These are phyloP conservation scores for Lactarius pseudohatsudake DNA, from an alignment of 768 basidiomycete species.

Conservation along the genomic window DNA sequence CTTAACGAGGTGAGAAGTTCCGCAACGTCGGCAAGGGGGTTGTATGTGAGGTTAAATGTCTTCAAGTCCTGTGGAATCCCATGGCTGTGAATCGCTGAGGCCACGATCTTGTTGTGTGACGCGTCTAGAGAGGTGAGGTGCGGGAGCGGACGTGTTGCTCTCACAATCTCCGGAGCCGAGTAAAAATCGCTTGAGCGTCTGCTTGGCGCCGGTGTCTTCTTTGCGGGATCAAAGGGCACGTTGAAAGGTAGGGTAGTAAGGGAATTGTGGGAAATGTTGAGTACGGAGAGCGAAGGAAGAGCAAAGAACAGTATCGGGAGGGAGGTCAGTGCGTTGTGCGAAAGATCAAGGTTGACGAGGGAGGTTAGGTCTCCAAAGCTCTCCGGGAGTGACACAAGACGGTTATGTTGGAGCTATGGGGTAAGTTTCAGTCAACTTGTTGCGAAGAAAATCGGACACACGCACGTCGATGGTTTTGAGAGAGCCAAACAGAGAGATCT, in stretches of 20 bases:
- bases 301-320: slow-evolving; percentile 66
- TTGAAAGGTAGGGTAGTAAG: slow-evolving; percentile 62
- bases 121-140: slow-evolving; percentile 61
- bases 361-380: slow-evolving; percentile 67
- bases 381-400: slow-evolving; percentile 57
- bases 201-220: slow-evolving; percentile 32
- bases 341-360: slow-evolving; percentile 69
- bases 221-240: slow-evolving; percentile 46
- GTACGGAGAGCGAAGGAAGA: slow-evolving; percentile 60
- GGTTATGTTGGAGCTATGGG: slow-evolving; percentile 72
- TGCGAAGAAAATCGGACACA: neutral
- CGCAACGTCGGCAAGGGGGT: slow-evolving; percentile 53
- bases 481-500: slow-evolving; percentile 82
- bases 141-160: slow-evolving; percentile 65
- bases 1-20: slow-evolving; percentile 22
- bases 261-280: slow-evolving; percentile 73
- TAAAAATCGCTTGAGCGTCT: slow-evolving; percentile 58
- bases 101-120: slow-evolving; percentile 64
- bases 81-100: slow-evolving; percentile 50
- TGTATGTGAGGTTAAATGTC: slow-evolving; percentile 64
- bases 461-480: slow-evolving; percentile 78
- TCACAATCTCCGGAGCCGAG: slow-evolving; percentile 51
- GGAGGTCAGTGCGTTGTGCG: slow-evolving; percentile 63
- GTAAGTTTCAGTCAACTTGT: slow-evolving; percentile 13
- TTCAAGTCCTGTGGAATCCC: slow-evolving; percentile 53